A percentile compares a stretch with the other conserved stretches of the same genome.
phyloP scores from a whole-genome alignment of 768 basidiomycete genomes.

The Suillus paluster region DNA sequence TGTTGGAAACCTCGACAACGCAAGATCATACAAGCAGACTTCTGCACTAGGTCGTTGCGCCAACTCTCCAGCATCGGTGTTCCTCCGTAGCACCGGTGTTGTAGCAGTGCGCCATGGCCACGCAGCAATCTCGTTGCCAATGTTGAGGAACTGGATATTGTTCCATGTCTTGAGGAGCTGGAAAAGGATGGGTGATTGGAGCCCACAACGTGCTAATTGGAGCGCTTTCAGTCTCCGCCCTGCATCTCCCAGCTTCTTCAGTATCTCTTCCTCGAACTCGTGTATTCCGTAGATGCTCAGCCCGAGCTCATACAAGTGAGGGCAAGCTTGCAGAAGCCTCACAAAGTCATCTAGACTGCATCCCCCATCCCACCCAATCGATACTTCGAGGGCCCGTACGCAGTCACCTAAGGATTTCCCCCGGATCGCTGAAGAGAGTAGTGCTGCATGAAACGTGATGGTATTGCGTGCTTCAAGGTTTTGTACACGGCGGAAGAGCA shows the following conservation, averaged over 20 bases:
- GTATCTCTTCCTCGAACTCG: slow-evolving; percentile 25
- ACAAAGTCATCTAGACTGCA: slow-evolving; percentile 18
- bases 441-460: slow-evolving; percentile 20
- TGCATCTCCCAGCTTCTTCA: too few species aligned
- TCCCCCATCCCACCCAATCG: not conserved
- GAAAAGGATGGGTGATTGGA: slow-evolving; percentile 26
- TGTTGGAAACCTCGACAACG: too few species aligned
- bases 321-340: slow-evolving; percentile 31
- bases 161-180: too few species aligned
- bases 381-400: slow-evolving; percentile 27
- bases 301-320: slow-evolving; percentile 38
- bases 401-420: slow-evolving; percentile 18
- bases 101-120: too few species aligned
- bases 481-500: slow-evolving; percentile 31
- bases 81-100: too few species aligned
- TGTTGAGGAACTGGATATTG: too few species aligned
- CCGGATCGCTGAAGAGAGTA: slow-evolving; percentile 20
- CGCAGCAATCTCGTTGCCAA: too few species aligned
- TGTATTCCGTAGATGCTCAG: slow-evolving; percentile 30
- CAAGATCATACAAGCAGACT: too few species aligned
- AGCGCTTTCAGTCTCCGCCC: too few species aligned
- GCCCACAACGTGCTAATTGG: slow-evolving; percentile 29
- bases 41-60: too few species aligned
- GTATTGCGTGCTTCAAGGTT: slow-evolving; percentile 9
- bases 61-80: too few species aligned